These are phyloP conservation scores for Scutellaria galericulata DNA, from an alignment of 257 asterid species.

Conservation along the genomic window DNA sequence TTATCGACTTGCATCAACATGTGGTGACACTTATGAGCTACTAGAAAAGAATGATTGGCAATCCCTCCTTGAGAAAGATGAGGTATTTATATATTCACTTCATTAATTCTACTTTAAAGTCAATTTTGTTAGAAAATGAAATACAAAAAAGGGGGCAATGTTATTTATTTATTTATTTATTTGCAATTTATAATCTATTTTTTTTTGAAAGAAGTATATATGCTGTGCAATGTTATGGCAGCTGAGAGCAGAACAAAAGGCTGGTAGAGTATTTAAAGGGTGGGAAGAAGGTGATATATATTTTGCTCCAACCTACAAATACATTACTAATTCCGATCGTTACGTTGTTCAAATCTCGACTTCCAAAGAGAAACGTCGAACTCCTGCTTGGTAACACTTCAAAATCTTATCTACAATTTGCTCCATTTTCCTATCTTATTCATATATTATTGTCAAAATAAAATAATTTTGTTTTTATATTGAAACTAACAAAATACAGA, in stretches of 20 bases:
- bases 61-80: conserved; percentile 71
- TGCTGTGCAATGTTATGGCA: conserved; percentile 33
- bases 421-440: too few species aligned
- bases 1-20: conserved; percentile 65
- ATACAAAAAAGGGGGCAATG: too few species aligned
- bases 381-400: conserved; percentile 83
- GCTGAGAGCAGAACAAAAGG: conserved; percentile 70
- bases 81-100: conserved; percentile 45
- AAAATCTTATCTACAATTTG: background rate
- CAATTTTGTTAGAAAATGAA: too few species aligned
- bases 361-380: conserved; percentile 61
- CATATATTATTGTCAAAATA: too few species aligned
- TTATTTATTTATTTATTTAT: too few species aligned
- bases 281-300: conserved; percentile 83
- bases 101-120: too few species aligned
- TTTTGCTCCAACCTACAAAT: conserved; percentile 93
- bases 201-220: background rate
- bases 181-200: too few species aligned
- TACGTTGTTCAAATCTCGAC: conserved; percentile 60
- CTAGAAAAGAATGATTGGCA: conserved; percentile 69
- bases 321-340: conserved; percentile 59
- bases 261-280: conserved; percentile 80
- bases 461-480: too few species aligned
- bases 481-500: too few species aligned
- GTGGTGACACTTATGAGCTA: conserved; percentile 53